Percentiles rank a stretch among this genome's conserved stretches.
phyloP scores from a whole-genome alignment of 352 stramenopile genomes.

The Hyaloperonospora brassicae region DNA sequence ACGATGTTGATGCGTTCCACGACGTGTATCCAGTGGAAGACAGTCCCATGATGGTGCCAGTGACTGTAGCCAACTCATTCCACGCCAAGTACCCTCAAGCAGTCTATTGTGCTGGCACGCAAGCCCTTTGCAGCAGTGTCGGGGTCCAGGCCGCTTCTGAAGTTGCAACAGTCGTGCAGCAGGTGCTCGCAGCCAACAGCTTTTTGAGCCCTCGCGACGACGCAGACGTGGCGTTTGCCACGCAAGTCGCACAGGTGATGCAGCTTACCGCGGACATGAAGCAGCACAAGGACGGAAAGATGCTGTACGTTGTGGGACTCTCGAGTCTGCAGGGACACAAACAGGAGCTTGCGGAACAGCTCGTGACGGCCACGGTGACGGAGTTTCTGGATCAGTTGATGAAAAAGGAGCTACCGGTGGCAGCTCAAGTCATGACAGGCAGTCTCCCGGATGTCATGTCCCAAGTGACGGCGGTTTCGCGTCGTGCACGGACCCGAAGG shows the following conservation, averaged over 20 bases:
- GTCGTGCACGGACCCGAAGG: conserved; percentile 20
- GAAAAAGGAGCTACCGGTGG: conserved; percentile 20
- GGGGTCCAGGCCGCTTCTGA: conserved; percentile 3
- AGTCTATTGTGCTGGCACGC: conserved; percentile 28
- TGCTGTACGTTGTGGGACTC: conserved; percentile 33
- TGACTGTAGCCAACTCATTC: conserved; percentile 27
- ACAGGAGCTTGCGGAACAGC: conserved; percentile 19
- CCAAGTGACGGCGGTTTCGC: conserved; percentile 21
- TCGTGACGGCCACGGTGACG: conserved; percentile 19
- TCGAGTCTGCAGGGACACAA: conserved; percentile 23
- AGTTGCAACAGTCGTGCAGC: conserved; percentile 14
- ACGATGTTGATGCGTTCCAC: conserved; percentile 20
- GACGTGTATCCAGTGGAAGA: conserved; percentile 21
- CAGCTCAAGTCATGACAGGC: conserved; percentile 34
- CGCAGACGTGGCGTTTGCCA: conserved; percentile 27
- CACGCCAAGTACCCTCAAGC: conserved; percentile 8
- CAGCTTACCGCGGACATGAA: conserved; percentile 21
- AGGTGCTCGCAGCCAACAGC: conserved; percentile 20
- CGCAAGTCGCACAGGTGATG: conserved; percentile 27
- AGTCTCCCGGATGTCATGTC: conserved; percentile 13
- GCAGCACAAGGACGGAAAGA: conserved; percentile 17
- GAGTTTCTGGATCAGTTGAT: conserved; percentile 37
- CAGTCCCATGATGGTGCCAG: conserved; percentile 17
- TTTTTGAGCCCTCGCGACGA: conserved; percentile 21
- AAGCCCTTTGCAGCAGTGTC: conserved; percentile 21